Base-by-base conservation (phyloP, 2,329 filamentous ascomycete genomes). In the Dothistroma septosporum region DNA sequence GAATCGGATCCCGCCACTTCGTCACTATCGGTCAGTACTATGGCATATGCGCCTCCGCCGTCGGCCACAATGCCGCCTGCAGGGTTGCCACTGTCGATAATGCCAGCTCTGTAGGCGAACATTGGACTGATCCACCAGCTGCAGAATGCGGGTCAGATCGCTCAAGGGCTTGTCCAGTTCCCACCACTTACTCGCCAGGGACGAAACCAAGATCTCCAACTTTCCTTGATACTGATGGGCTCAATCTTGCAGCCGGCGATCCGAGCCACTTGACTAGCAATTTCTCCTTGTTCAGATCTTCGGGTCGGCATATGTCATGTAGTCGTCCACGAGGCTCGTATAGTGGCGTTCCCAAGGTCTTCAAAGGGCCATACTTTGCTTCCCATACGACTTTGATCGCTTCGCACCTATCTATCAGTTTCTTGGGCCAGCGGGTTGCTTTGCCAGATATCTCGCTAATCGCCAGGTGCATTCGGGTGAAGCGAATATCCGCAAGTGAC, bases 121-220 rank as follows among this genome's bases (percentile, higher is more conserved):
- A 80, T 68, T 24, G 76, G 64, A 55, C 76, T 79, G 63, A 82
- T 78, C 79, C 79, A 82, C 79, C 79, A 82, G 31, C 79, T 81
- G 48, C 21, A 19, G 44, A 11, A 21, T 50, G 28, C 16, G 59
- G 11, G 44, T 41, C 14, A 55, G 50, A 35, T 12, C 19, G 4
- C 11, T 35, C 11, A n/a, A 7, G 6, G 14, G 31, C 31, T 28
- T 28, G 12, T 49, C 46, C 2, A 21, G 19, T 35, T 4, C 32
- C n/a, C 9, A 1, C 21, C 0, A 74, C 77, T 69, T 62, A 81
- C 79, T 76, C 71, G 69, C 79, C 79, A 58, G 78, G 71, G n/a
- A 62, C 70, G 60, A 82, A 82, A 0, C 77, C 77, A n/a, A 80
- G 62, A 61, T 74, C 66, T 6, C 79, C 79, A 47, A 69, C 68